Base-by-base conservation (phyloP, 129 eudicot genomes). In the Erigeron canadensis region DNA sequence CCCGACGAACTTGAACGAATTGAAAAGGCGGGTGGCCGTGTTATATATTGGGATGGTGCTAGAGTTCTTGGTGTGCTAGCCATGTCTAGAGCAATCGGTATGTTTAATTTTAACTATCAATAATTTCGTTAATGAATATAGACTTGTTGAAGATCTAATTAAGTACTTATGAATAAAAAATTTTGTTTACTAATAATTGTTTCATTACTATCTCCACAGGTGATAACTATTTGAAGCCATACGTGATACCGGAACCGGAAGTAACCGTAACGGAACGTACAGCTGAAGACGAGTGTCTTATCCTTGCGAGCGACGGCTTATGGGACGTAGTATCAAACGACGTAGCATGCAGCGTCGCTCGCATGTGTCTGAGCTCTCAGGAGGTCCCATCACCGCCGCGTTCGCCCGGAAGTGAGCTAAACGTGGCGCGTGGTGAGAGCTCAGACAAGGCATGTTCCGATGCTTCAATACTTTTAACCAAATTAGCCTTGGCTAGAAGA, bases 321-420 rank as follows among this genome's bases (percentile, higher is more conserved):
- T 95, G 99, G 99, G 99, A 94, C 42, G 99, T 94, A 55, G 99
- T 94, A 42, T 84, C 99, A 0, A 90, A 94, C 75, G 97, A 87
- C 3, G 89, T 93, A 0, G 99, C 99, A 1, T 87, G 89, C 34
- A 80, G 90, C 18, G 99, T 94, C 21, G 99, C 97, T 0, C 79
- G 96, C 7, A 94, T 94, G 99, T 94, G 99, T 63, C 60, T 94
- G 4, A 66, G 70, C 4, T 82, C 91, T 2, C 78, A 83, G 39
- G 77, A 70, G 22, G 80, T 85, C 16, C 72, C 81, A 6, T 78
- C 95, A 0, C 96, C 95, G 50, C 83, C 83, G 13, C 76, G 70
- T 19, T 78, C 95, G 0, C 86, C 85, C n/a, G 98, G 83, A 13
- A 84, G 60, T 10, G 87, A 84, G 28, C 56, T 65, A 1, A 62